Base-by-base conservation (phyloP, 2,329 filamentous ascomycete genomes). In the Penicillium expansum region DNA sequence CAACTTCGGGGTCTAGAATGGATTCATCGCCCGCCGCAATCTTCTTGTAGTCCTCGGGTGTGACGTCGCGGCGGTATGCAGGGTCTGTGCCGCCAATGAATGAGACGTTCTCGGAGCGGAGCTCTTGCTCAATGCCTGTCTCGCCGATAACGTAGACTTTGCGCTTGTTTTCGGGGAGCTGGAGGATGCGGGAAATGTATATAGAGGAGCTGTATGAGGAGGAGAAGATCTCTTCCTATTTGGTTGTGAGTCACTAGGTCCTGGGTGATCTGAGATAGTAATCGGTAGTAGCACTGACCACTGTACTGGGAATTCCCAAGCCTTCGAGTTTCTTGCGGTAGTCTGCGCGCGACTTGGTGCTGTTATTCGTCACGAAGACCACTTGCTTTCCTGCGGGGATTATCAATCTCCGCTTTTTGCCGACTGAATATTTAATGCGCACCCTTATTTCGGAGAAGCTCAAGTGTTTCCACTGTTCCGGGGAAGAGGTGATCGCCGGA, bases 341-440 rank as follows among this genome's bases (percentile, higher is more conserved):
- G 73, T 97, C 92, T 48, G 84, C 80, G 55, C 94, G 89, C 11
- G 93, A 96, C 74, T 99, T 99, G 56, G 94, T 97, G 70, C 92
- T 97, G 80, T 99, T 99, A 79, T 99, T 99, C 39, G 94, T 99
- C 51, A 99, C 94, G 71, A 99, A 99, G 53, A 99, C 87, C 33
- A 94, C 83, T 72, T 88, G 88, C 76, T 99, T 99, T 71, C 91
- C 92, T 94, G 61, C 2, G 18, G 29, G 18, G n/a, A 5, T 22
- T 14, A 18, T 60, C 22, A 63, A 55, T 45, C 38, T 60, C 52
- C 35, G 48, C 39, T 33, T 35, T 20, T 14, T 11, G 11, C 14
- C 9, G 3, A 11, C 11, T 29, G 4, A n/a, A 14, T 29, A 29
- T 24, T 29, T 27, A 20, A 47, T 33, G 18, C 55, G 49, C 69